phyloP scores from a whole-genome alignment of 192 early-diverging fungal species.

The Coemansia sp. region DNA sequence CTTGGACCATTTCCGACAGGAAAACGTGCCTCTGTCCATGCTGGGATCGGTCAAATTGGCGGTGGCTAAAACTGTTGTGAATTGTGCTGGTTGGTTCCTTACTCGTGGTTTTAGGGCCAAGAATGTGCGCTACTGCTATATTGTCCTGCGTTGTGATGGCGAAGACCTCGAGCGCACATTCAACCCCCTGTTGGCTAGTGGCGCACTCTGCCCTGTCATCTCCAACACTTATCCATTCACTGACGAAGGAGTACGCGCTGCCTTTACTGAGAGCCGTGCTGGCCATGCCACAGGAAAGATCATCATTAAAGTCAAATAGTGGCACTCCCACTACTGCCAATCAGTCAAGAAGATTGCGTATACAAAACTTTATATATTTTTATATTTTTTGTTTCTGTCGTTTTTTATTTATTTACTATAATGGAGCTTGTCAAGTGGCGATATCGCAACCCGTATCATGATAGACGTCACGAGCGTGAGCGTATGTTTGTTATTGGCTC shows the following conservation, averaged over 20 bases:
- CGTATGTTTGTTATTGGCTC: slow-evolving; percentile 28
- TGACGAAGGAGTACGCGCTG: slow-evolving; percentile 37
- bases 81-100: slow-evolving; percentile 13
- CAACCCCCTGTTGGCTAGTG: slow-evolving; percentile 43
- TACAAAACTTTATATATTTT: background rate
- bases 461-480: slow-evolving; percentile 2
- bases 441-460: slow-evolving; percentile 18
- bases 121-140: slow-evolving; percentile 19
- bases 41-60: slow-evolving; percentile 19
- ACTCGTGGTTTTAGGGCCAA: slow-evolving; percentile 35
- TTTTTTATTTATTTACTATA: background rate
- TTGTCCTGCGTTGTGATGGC: slow-evolving; percentile 36
- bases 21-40: slow-evolving; percentile 8
- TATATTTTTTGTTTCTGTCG: no score
- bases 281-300: slow-evolving; percentile 60
- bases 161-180: slow-evolving; percentile 42
- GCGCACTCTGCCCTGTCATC: slow-evolving; percentile 41
- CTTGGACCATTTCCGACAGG: slow-evolving; percentile 23
- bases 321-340: background rate
- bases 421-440: background rate
- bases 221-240: slow-evolving; percentile 51
- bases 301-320: slow-evolving; percentile 42
- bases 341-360: background rate
- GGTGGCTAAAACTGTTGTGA: slow-evolving; percentile 8
- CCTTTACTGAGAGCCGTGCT: slow-evolving; percentile 39